Base-by-base conservation (phyloP, 164 flowering plant genomes). In the Platanus orientalis region DNA sequence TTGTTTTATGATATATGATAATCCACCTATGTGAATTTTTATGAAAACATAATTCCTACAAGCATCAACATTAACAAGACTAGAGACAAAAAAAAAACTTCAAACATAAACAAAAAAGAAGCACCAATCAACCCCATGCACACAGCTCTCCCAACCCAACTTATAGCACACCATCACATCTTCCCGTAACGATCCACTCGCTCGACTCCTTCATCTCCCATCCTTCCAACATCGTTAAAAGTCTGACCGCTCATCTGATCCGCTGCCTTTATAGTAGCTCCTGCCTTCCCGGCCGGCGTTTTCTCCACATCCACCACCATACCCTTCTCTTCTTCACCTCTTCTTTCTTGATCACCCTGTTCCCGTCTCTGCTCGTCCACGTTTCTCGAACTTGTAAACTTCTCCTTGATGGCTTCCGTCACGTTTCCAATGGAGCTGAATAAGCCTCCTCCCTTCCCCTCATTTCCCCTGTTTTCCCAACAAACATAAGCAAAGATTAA, bases 221-320 rank as follows among this genome's bases (percentile, higher is more conserved):
- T 16, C 45, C 55, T 56, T 1, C 82, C 86, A 6, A 75, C 81
- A 29, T 84, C 86, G 60, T 81, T 80, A 72, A 81, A 83, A 10
- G 78, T 57, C 62, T 77, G 84, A 9, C 81, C 84, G 0, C 64
- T 19, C 75, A 70, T 52, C 69, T 86, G 79, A 59, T 82, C 87
- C 0, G 85, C 42, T 7, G 69, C 72, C 55, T 73, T 78, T 63
- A 80, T 62, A 0, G 64, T 52, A 0, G 68, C 24, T 0, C 78
- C 80, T 49, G 69, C 70, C 2, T 30, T 24, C 0, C 9, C 36
- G 36, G 9, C 36, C 6, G 36, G 36, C 4, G 36, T 32, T 4
- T 32, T 9, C 36, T 66, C 67, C 27, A 65, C 60, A 2, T 73
- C 73, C n/a, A n/a, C n/a, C n/a, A n/a, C n/a, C n/a, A n/a, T 21